phyloP scores from a whole-genome alignment of 2,329 filamentous ascomycete genomes.

The Kalaharituber pfeilii region DNA sequence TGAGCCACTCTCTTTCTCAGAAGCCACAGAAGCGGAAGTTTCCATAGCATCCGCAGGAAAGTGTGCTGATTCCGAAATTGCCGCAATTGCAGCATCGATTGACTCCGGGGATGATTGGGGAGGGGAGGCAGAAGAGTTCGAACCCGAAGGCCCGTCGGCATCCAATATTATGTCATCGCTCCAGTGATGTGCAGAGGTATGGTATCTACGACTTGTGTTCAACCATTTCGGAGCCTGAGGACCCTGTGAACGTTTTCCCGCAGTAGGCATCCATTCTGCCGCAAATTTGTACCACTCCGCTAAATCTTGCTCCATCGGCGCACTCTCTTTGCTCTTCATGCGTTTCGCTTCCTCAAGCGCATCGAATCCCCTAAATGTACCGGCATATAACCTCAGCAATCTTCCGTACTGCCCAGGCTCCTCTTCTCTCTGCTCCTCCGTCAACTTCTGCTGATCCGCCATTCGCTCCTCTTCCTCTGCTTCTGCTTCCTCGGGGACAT shows the following conservation, averaged over 20 bases:
- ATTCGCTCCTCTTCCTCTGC: background rate
- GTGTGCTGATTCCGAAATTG: too few species aligned
- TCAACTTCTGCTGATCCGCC: background rate
- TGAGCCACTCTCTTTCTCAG: too few species aligned
- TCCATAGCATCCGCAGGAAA: too few species aligned
- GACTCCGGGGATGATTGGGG: too few species aligned
- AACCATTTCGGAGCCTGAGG: background rate
- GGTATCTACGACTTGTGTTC: background rate
- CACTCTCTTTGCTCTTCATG: background rate
- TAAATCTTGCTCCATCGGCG: background rate
- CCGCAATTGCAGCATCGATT: too few species aligned
- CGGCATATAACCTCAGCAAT: slow-evolving; percentile 5
- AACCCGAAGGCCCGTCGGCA: too few species aligned
- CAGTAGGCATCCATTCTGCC: background rate
- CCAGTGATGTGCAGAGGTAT: background rate
- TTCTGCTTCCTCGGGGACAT: background rate
- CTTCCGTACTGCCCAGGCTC: slow-evolving; percentile 2
- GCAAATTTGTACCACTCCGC: background rate
- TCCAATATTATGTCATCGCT: too few species aligned
- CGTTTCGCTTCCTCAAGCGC: background rate
- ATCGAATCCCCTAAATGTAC: slow-evolving; percentile 5
- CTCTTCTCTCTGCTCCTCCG: slow-evolving; percentile 4
- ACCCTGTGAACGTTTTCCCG: background rate
- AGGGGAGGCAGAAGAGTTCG: too few species aligned
- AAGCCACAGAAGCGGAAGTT: too few species aligned